Conservation (phyloP, 345 rosid genomes). For the Salix suchowensis region DNA sequence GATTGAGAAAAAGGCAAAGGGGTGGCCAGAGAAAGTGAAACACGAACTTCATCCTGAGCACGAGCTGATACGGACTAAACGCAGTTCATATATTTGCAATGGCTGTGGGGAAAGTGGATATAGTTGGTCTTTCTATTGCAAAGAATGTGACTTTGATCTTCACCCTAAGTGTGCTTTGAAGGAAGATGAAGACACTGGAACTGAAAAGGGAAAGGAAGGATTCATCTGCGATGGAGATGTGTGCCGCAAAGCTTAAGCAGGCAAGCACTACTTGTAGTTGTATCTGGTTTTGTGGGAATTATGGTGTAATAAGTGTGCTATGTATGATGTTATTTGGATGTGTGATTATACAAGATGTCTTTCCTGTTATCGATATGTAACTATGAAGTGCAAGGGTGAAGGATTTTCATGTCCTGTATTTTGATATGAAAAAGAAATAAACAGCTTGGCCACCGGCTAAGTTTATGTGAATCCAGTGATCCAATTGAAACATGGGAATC, state of each 20-base stretch:
- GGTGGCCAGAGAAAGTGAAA: constrained; percentile 16
- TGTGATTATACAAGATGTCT: not conserved
- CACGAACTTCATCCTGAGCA: constrained; percentile 9
- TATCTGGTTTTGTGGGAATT: not conserved
- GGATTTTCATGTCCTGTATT: not conserved
- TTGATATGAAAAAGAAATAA: too few relatives aligned
- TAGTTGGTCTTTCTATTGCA: constrained; percentile 9
- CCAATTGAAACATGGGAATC: not conserved
- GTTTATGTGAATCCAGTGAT: not conserved
- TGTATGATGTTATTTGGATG: not conserved
- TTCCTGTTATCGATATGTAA: not conserved
- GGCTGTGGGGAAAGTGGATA: not conserved
- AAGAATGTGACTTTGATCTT: constrained; percentile 14
- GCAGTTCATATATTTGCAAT: not conserved
- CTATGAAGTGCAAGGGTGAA: not conserved
- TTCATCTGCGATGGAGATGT: not conserved
- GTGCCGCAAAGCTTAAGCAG: constrained; percentile 5
- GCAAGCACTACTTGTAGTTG: too few relatives aligned
- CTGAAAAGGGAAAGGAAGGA: not conserved
- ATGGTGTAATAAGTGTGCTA: not conserved
- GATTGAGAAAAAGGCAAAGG: not conserved
- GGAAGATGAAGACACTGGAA: not conserved
- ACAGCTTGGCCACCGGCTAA: not conserved
- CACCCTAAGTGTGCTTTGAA: constrained; percentile 20
- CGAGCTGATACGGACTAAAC: not conserved